phyloP scores from a whole-genome alignment of 2,329 filamentous ascomycete genomes.

The Mariannaea elegans region DNA sequence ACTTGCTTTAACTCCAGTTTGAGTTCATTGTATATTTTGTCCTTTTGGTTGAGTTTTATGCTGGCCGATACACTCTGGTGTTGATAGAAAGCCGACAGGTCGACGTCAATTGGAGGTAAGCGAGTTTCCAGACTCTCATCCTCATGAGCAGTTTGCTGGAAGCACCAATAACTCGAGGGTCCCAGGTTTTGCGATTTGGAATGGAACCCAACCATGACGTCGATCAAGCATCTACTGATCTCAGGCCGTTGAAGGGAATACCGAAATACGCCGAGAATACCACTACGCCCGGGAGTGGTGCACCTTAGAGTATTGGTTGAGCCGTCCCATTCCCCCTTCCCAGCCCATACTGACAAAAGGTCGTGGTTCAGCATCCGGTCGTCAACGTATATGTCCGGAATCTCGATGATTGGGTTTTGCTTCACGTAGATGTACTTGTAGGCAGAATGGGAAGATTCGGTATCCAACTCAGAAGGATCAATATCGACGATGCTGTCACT shows the following conservation, averaged over 20 bases:
- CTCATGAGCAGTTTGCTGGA: background rate
- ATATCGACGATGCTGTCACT: background rate
- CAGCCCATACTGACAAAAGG: background rate
- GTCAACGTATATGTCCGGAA: background rate
- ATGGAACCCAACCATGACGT: background rate
- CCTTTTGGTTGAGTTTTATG: background rate
- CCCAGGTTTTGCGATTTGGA: background rate
- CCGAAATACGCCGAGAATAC: background rate
- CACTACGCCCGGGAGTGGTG: background rate
- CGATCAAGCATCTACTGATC: background rate
- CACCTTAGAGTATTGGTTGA: background rate
- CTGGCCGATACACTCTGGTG: background rate
- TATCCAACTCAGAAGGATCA: background rate
- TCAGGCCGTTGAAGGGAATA: background rate
- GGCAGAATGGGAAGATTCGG: background rate
- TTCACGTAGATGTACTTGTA: background rate
- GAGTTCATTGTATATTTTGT: background rate
- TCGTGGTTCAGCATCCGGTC: background rate
- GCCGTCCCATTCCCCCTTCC: background rate
- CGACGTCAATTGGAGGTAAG: background rate
- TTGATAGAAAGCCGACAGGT: background rate
- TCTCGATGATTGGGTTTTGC: background rate
- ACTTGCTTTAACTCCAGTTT: background rate
- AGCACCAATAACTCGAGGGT: background rate
- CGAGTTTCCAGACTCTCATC: too few species aligned